A percentile compares a stretch with the other conserved stretches of the same genome.
Conservation (phyloP, 495 filamentous ascomycete species). For the Glonium stellatum region DNA sequence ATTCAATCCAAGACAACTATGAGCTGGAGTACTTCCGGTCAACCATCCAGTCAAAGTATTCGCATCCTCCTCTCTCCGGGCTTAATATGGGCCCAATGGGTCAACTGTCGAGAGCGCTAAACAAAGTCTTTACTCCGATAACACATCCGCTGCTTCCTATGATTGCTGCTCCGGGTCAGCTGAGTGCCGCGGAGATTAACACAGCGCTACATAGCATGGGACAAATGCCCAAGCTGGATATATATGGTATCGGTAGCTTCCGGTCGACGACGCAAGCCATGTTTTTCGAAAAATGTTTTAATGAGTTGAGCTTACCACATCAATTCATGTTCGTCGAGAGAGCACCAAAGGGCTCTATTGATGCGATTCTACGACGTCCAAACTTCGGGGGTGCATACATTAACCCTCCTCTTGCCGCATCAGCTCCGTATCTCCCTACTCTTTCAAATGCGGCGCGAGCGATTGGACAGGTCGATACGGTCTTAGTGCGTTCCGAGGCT, state of each 20-base stretch:
- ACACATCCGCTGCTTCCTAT: conserved; percentile 77
- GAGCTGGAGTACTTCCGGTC: conserved; percentile 83
- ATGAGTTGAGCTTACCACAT: conserved; percentile 78
- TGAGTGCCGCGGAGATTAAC: conserved; percentile 79
- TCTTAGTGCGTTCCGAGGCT: conserved; percentile 50
- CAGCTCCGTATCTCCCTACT: conserved; percentile 50
- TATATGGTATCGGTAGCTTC: conserved; percentile 71
- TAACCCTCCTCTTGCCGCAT: conserved; percentile 56
- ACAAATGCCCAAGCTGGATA: conserved; percentile 67
- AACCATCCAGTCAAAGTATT: conserved; percentile 57
- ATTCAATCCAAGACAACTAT: conserved; percentile 72
- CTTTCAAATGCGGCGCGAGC: conserved; percentile 65
- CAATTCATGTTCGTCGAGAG: conserved; percentile 69
- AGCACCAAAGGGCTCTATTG: conserved; percentile 54
- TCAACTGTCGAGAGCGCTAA: conserved; percentile 71
- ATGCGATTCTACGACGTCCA: conserved; percentile 59
- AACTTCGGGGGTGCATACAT: conserved; percentile 75
- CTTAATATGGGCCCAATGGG: conserved; percentile 82
- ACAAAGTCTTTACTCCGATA: conserved; percentile 78
- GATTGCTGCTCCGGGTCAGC: conserved; percentile 75
- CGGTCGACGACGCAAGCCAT: conserved; percentile 65
- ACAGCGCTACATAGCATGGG: conserved; percentile 69
- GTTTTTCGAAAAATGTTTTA: conserved; percentile 84
- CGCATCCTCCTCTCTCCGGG: conserved; percentile 65
- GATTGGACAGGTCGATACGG: conserved; percentile 74